A percentile compares a stretch with the other conserved stretches of the same genome.
phyloP scores from a whole-genome alignment of 805 yeast genomes.

The Metschnikowia colocasiae region DNA sequence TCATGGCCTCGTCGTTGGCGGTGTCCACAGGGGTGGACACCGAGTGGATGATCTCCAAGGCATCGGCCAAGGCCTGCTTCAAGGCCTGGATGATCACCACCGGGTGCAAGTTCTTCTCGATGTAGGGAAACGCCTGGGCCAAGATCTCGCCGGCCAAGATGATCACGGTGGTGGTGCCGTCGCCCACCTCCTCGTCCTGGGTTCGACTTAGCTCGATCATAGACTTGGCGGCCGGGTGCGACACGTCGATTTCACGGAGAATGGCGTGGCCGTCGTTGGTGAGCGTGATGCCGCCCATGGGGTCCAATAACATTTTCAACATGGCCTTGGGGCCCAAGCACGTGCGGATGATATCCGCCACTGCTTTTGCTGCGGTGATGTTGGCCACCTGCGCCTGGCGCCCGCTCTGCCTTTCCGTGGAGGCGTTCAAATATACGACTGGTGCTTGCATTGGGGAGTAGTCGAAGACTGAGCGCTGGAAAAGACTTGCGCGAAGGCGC shows the following conservation, averaged over 20 bases:
- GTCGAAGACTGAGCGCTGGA: not conserved
- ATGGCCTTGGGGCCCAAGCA: slow-evolving; percentile 99
- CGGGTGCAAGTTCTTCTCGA: slow-evolving; percentile 94
- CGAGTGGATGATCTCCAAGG: slow-evolving; percentile 78
- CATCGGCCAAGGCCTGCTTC: slow-evolving; percentile 86
- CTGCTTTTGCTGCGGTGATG: slow-evolving; percentile 99
- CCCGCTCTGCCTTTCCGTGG: slow-evolving; percentile 91
- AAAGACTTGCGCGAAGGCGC: slow-evolving; percentile 1
- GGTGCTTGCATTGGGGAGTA: slow-evolving; percentile 42
- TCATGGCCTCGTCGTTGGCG: slow-evolving; percentile 81
- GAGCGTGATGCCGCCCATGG: slow-evolving; percentile 92
- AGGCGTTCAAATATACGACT: slow-evolving; percentile 57
- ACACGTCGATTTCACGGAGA: slow-evolving; percentile 91
- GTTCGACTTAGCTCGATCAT: slow-evolving; percentile 97
- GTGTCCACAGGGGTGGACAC: slow-evolving; percentile 83
- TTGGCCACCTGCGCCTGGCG: slow-evolving; percentile 96
- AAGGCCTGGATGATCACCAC: slow-evolving; percentile 93
- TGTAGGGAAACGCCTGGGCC: slow-evolving; percentile 91
- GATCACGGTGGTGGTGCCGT: slow-evolving; percentile 96
- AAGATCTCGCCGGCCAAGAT: slow-evolving; percentile 95
- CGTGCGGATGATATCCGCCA: slow-evolving; percentile 94
- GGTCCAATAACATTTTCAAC: slow-evolving; percentile 96
- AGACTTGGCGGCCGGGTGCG: slow-evolving; percentile 98
- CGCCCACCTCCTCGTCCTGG: slow-evolving; percentile 98
- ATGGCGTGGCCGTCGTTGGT: slow-evolving; percentile 99